Evolutionary conservation across 768 basidiomycete genomes (phyloP).

Genomic region (Baorangia bicolor): DNA sequence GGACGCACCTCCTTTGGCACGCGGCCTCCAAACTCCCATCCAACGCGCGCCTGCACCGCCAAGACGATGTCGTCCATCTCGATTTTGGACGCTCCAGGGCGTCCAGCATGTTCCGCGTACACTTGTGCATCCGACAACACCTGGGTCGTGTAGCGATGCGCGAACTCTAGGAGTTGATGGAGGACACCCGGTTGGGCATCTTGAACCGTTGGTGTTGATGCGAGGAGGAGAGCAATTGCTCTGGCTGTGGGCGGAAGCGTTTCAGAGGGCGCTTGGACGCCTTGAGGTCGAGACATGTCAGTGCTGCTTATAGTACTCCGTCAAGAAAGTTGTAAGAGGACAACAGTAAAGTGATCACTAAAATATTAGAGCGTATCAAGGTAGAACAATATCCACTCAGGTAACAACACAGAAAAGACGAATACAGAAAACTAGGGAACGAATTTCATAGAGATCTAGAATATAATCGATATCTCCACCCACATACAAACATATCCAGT

Average conservation of each 20-base stretch:
- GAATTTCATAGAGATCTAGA: slow-evolving; percentile 28
- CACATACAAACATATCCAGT: slow-evolving; percentile 6
- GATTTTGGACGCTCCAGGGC: slow-evolving; percentile 58
- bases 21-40: slow-evolving; percentile 89
- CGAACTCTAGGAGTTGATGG: slow-evolving; percentile 84
- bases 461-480: slow-evolving; percentile 24
- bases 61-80: slow-evolving; percentile 81
- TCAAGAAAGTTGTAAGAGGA: background rate
- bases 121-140: slow-evolving; percentile 83
- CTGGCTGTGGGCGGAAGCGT: slow-evolving; percentile 83
- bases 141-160: slow-evolving; percentile 80
- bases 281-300: slow-evolving; percentile 42
- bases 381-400: slow-evolving; percentile 1
- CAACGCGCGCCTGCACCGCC: slow-evolving; percentile 84
- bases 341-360: background rate
- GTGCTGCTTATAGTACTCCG: background rate
- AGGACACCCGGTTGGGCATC: slow-evolving; percentile 86
- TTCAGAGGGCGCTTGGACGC: slow-evolving; percentile 42
- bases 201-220: slow-evolving; percentile 80
- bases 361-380: slow-evolving; percentile 14
- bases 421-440: slow-evolving; percentile 15
- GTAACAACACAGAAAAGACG: background rate
- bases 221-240: slow-evolving; percentile 78
- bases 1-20: slow-evolving; percentile 80
- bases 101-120: slow-evolving; percentile 84